Evolutionary conservation across 2,329 filamentous ascomycete genomes (phyloP), one percentile per base, ranked within the genome.

Genomic region (Atkinsonella hypoxylon): DNA sequence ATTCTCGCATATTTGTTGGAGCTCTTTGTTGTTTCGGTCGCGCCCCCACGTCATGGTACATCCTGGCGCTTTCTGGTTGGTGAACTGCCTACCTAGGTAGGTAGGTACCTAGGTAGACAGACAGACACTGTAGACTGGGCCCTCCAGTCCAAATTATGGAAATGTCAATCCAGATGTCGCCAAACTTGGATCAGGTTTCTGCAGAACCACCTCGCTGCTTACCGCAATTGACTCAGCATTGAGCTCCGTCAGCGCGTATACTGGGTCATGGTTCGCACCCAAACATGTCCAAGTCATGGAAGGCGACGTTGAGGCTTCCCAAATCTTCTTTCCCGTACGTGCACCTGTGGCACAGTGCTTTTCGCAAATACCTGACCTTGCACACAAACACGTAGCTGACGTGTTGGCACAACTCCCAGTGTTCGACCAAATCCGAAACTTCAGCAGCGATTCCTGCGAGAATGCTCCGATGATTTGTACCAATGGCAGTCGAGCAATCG

Each of bases 391-490:
- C 47, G 34, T 34, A 18, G 40, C 52, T 55, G 46, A 57, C 38
- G 17, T n/a, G 41, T 9, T 45, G 42, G 9, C 34, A 36, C 34
- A 12, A 36, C 42, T 45, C 41, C 3, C 55, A 82, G 78, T 53
- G 70, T 74, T 57, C 75, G 78, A 56, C 75, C 77, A 46, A 67
- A 70, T 48, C 66, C 74, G 26, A 70, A 72, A 51, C 64, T 73
- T 30, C 72, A 75, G 49, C 69, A 72, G 13, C 65, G 70, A 55
- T 83, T 93, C 68, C 77, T 95, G 45, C 76, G 79, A 62, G 76
- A 80, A 78, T 93, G 85, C 68, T 84, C 89, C 67, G 87, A 95
- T 70, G 83, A 90, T 48, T 77, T 96, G 13, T 98, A 97, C 71
- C 72, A 79, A 61, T 96, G 90, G 90, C 93, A 98, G 72, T 74